phyloP scores from a whole-genome alignment of 139 green algal species.

The Chlorella ohadii region DNA sequence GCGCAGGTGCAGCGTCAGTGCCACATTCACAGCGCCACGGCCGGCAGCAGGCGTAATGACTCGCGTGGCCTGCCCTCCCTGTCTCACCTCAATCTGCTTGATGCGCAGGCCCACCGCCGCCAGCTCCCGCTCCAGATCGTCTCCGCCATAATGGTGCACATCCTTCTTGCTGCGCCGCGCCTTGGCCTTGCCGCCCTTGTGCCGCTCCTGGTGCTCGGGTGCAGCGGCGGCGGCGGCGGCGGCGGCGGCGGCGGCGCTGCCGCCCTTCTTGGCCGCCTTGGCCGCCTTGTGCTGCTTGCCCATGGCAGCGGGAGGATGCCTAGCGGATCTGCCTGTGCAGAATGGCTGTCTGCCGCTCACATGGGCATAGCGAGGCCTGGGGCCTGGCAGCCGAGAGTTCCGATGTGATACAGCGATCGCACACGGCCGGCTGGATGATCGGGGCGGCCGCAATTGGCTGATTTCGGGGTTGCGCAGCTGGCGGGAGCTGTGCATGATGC shows the following conservation, averaged over 20 bases:
- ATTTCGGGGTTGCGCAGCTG: no score
- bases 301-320: neutral
- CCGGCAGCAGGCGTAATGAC: no score
- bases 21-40: no score
- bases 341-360: no score
- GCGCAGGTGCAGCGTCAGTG: neutral
- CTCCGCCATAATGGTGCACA: neutral
- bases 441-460: no score
- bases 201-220: neutral
- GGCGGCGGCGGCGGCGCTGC: neutral
- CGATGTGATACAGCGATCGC: no score
- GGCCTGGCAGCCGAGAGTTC: no score
- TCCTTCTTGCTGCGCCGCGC: neutral
- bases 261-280: neutral
- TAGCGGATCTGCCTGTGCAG: no score
- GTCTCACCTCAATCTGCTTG: conserved; percentile 29
- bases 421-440: no score
- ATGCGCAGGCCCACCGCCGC: conserved; percentile 44
- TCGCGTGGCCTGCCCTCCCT: no score
- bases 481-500: no score
- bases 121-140: conserved; percentile 41
- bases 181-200: neutral
- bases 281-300: neutral
- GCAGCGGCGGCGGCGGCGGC: neutral
- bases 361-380: no score